Base-by-base conservation (phyloP, 257 asterid genomes). In the Solanum ahanhuiri region DNA sequence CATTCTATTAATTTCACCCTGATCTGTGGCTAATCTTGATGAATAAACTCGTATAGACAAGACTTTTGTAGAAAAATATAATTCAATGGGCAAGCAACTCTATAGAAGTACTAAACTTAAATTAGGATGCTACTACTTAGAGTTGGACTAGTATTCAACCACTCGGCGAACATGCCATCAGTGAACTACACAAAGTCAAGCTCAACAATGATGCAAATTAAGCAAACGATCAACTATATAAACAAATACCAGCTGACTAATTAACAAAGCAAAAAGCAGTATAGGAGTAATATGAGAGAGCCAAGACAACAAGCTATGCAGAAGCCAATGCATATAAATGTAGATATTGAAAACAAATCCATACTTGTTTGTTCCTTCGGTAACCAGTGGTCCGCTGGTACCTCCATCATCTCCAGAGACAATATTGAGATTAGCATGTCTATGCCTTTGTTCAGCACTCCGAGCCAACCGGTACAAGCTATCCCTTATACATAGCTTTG, bases 401-500 rank as follows among this genome's bases (percentile, higher is more conserved):
- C 87, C 95, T 89, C 90, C 88, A 85, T 91, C 92, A 76, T 91
- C 91, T 35, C 89, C 93, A 86, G 60, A 83, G 82, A 87, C 86
- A 69, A 58, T 87, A 39, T 88, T 87, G 83, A 86, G 43, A 88
- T 86, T 86, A 79, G 86, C 89, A 64, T 58, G 90, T 86, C 89
- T 88, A 76, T 94, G 95, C 85, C 98, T 93, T 64, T 91, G 96
- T 89, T 92, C 95, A 89, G 99, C 98, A 94, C 95, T 93, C 79
- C 86, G 89, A 64, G 99, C 99, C 88, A 96, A 88, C 86, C 98
- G 98, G 91, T 93, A 95, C 83, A 96, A 89, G 91, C 99, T 93
- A 84, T 95, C 99, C 90, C 98, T 91, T 91, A 96, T 93, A 93
- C 98, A 94, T 85, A 96, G 90, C 89, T 95, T 96, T 33, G 95